These are phyloP conservation scores for Globisporangium barbulae DNA, from an alignment of 352 stramenopile species.

Conservation along the genomic window DNA sequence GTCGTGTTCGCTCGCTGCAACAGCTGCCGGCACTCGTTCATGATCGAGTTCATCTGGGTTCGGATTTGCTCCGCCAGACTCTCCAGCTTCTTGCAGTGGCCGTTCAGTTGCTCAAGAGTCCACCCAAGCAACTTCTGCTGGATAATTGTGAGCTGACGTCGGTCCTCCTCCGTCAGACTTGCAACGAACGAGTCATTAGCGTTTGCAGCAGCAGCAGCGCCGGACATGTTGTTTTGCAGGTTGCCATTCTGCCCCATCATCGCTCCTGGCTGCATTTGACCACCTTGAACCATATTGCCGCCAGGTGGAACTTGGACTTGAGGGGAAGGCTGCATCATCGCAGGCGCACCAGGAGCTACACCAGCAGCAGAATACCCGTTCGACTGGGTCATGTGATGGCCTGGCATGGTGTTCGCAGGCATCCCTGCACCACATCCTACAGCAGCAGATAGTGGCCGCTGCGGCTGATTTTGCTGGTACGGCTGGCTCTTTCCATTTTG, in stretches of 20 bases:
- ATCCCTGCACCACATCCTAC: background rate
- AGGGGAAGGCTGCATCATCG: slow-evolving; percentile 3
- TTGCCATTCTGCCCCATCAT: slow-evolving; percentile 1
- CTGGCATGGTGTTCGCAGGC: background rate
- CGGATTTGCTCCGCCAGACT: slow-evolving; percentile 77
- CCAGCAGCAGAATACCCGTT: slow-evolving; percentile 5
- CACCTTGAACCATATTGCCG: background rate
- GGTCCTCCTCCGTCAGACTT: slow-evolving; percentile 64
- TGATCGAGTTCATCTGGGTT: slow-evolving; percentile 74
- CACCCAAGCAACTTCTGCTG: slow-evolving; percentile 68
- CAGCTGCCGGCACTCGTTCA: slow-evolving; percentile 80
- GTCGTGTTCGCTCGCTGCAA: slow-evolving; percentile 74
- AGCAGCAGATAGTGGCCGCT: slow-evolving; percentile 8
- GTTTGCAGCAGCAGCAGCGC: slow-evolving; percentile 1
- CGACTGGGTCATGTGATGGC: slow-evolving; percentile 2
- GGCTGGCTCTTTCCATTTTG: slow-evolving; percentile 16
- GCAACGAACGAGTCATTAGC: slow-evolving; percentile 26
- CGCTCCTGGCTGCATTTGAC: background rate
- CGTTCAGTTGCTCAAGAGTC: slow-evolving; percentile 68
- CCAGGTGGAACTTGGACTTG: background rate
- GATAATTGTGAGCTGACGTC: slow-evolving; percentile 66
- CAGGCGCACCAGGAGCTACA: background rate
- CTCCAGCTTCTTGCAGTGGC: slow-evolving; percentile 81
- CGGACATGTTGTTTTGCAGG: background rate
- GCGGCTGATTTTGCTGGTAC: slow-evolving; percentile 8